Evolutionary conservation across 768 basidiomycete species (phyloP), one percentile per base, ranked within the genome.

Genomic region (Auricularia heimuer): DNA sequence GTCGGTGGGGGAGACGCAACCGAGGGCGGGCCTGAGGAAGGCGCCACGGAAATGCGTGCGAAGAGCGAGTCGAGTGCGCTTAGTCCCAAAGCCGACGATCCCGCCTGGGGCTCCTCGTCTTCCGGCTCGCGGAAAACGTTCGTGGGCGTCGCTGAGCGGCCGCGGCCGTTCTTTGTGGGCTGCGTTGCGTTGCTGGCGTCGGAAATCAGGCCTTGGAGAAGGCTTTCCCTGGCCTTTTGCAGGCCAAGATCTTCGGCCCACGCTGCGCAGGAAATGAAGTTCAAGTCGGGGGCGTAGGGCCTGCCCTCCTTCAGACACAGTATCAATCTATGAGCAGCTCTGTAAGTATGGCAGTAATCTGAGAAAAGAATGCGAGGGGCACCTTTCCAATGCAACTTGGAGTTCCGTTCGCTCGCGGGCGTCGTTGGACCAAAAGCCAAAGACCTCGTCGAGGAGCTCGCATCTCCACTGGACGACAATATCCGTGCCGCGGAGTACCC

Each of bases 21-120:
- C 10, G 56, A 60, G 10, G 56, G 56, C 29, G 16, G 24, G 56
- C 8, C 56, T 2, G 56, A 33, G 11, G 11, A 10, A 10, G 12
- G 56, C 56, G 34, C 29, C 3, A 60, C 39, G 39, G 39, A 42
- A 42, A 42, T 42, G 39, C 39, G 39, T 1, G 39, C 39, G 12
- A 42, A 60, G 56, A 60, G 56, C 29, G 56, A 29, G 56, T 60
- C 56, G 56, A 60, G 16, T 21, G 56, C 56, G 56, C 16, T 60
- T 4, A 60, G 29, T 29, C 34, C 14, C 18, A 29, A 6, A 24
- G 56, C 14, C 29, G 24, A 60, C 24, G 24, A 60, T 7, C 39
- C 39, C 39, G 39, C 39, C 39, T 42, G 39, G 8, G 39, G 14
- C 0, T 29, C 56, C 11, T 60, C 56, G 56, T 60, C 56, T 24